A percentile compares a stretch with the other conserved stretches of the same genome.
Evolutionary conservation across 2,329 filamentous ascomycete genomes (phyloP).

Genomic region (Phoma sp.): DNA sequence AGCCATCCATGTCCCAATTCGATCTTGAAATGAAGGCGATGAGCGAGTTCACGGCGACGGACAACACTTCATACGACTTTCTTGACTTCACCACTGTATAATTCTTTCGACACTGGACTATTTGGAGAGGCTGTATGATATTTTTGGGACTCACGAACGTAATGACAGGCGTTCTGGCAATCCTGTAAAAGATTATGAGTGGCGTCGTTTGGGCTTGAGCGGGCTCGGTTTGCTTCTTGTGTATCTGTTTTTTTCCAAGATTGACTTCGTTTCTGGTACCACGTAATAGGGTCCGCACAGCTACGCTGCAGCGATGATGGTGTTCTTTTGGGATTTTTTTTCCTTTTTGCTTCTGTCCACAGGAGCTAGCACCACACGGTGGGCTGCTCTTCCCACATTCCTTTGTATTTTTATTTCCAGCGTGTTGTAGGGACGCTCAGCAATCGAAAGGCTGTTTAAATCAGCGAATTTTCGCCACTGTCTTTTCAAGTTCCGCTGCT

Average conservation of each 20-base stretch:
- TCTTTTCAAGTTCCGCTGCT: no score
- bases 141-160: constrained; percentile 31
- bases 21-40: constrained; percentile 49
- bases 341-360: background rate
- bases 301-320: constrained; percentile 14
- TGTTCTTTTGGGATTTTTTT: background rate
- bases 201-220: constrained; percentile 14
- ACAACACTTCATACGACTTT: constrained; percentile 40
- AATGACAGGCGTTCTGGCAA: constrained; percentile 32
- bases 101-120: constrained; percentile 1
- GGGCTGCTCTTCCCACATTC: constrained; percentile 7
- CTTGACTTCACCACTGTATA: constrained; percentile 43
- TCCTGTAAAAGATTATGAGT: constrained; percentile 5
- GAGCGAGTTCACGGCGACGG: constrained; percentile 41
- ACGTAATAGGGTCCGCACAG: constrained; percentile 13
- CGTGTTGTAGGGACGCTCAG: no score
- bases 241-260: constrained; percentile 13
- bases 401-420: background rate
- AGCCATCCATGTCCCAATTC: constrained; percentile 44
- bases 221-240: constrained; percentile 15
- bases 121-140: constrained; percentile 39
- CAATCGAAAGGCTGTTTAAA: no score
- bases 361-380: constrained; percentile 4
- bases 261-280: constrained; percentile 13
- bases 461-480: no score